Evolutionary conservation across 352 stramenopile species (phyloP).

Genomic region (Phytophthora capsici): DNA sequence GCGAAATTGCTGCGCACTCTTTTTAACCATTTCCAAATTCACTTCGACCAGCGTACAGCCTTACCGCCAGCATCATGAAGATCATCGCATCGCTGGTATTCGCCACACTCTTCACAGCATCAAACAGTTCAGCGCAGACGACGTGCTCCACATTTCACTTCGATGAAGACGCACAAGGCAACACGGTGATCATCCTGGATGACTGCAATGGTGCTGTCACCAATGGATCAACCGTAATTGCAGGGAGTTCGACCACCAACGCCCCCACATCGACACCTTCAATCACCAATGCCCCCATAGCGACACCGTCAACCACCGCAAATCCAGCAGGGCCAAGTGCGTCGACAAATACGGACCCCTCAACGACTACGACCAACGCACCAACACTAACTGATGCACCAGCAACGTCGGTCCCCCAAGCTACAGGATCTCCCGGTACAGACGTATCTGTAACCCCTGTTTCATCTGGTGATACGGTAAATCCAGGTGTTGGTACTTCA

Average conservation of each 20-base stretch:
- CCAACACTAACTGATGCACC: neutral
- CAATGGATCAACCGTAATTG: conserved; percentile 18
- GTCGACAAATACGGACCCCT: neutral
- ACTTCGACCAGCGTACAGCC: conserved; percentile 7
- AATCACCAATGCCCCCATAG: too few relatives aligned
- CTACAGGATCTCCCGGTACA: neutral
- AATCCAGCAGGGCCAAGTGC: neutral
- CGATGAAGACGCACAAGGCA: conserved; percentile 17
- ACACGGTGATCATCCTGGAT: conserved; percentile 26
- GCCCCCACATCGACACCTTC: neutral
- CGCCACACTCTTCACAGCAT: conserved; percentile 9
- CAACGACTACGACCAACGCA: conserved; percentile 1
- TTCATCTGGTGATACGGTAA: neutral
- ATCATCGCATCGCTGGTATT: conserved; percentile 16
- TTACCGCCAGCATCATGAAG: conserved; percentile 12
- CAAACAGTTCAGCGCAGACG: conserved; percentile 8
- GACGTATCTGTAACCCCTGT: neutral
- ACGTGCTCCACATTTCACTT: conserved; percentile 31
- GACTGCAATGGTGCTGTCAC: conserved; percentile 19
- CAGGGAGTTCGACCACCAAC: conserved; percentile 4
- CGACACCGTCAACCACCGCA: neutral
- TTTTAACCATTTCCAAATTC: conserved; percentile 22
- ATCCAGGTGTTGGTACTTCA: neutral
- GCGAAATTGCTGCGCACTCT: neutral
- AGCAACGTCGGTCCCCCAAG: conserved; percentile 4